Percentiles rank a stretch among this genome's conserved stretches.
phyloP scores from a whole-genome alignment of 768 basidiomycete species.

The Mycena filopes region DNA sequence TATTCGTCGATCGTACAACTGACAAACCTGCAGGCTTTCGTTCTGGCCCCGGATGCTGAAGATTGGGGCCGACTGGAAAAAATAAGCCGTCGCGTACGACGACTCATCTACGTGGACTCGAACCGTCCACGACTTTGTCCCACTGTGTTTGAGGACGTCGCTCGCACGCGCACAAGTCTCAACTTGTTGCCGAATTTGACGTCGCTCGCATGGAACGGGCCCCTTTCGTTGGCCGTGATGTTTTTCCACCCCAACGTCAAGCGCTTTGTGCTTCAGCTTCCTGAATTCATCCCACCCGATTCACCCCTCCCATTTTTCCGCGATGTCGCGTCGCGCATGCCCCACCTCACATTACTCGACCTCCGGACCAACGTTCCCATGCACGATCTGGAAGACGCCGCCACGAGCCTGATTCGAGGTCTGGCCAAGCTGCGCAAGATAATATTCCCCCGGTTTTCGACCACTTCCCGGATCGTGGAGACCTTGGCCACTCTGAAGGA shows the following conservation, averaged over 20 bases:
- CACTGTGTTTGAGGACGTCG: slow-evolving; percentile 63
- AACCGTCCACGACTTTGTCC: slow-evolving; percentile 40
- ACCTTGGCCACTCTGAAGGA: slow-evolving; percentile 54
- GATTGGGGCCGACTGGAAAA: slow-evolving; percentile 68
- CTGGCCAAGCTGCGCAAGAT: slow-evolving; percentile 59
- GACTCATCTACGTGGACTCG: slow-evolving; percentile 40
- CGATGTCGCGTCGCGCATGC: slow-evolving; percentile 60
- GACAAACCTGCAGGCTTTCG: slow-evolving; percentile 49
- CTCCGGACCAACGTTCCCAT: slow-evolving; percentile 56
- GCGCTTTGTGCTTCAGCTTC: slow-evolving; percentile 44
- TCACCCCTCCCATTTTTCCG: slow-evolving; percentile 40
- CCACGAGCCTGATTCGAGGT: slow-evolving; percentile 50
- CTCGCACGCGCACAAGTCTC: slow-evolving; percentile 62
- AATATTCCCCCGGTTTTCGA: slow-evolving; percentile 61
- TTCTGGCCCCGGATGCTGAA: slow-evolving; percentile 50
- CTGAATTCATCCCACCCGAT: slow-evolving; percentile 13
- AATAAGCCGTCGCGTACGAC: slow-evolving; percentile 63
- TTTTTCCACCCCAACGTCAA: slow-evolving; percentile 70
- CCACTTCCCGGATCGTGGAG: slow-evolving; percentile 60
- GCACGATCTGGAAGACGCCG: slow-evolving; percentile 50
- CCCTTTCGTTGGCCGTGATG: slow-evolving; percentile 49
- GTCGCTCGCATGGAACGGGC: slow-evolving; percentile 58
- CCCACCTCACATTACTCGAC: slow-evolving; percentile 58
- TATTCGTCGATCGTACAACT: not conserved
- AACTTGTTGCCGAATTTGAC: slow-evolving; percentile 67